A percentile compares a stretch with the other conserved stretches of the same genome.
Evolutionary conservation across 495 filamentous ascomycete species (phyloP).

Genomic region (Penicillium daleae): DNA sequence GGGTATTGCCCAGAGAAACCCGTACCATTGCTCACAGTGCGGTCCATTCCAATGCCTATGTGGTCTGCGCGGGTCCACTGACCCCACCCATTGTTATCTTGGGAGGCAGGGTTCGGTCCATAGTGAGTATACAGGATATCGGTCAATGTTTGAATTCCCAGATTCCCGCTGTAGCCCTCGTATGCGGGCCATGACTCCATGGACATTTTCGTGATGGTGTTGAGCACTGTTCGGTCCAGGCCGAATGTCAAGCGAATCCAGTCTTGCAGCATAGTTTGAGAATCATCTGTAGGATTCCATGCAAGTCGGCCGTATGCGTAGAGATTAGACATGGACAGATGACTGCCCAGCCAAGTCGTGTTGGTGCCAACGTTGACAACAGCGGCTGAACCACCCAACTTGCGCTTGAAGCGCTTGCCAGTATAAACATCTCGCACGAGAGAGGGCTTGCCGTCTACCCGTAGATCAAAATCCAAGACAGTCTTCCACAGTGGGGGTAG

Average conservation of each 20-base stretch:
- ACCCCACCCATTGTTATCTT: slow-evolving; percentile 71
- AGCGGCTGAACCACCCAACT: slow-evolving; percentile 63
- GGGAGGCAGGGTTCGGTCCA: slow-evolving; percentile 66
- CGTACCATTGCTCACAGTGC: slow-evolving; percentile 68
- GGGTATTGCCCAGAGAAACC: slow-evolving; percentile 69
- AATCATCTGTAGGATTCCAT: slow-evolving; percentile 58
- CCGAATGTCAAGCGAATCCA: slow-evolving; percentile 72
- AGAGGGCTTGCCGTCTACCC: slow-evolving; percentile 57
- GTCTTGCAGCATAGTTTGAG: slow-evolving; percentile 57
- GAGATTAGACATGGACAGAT: slow-evolving; percentile 72
- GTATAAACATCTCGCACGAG: slow-evolving; percentile 60
- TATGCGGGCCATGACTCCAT: slow-evolving; percentile 74
- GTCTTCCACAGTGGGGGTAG: slow-evolving; percentile 69
- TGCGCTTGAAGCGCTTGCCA: slow-evolving; percentile 61
- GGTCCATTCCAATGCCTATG: slow-evolving; percentile 69
- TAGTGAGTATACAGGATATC: slow-evolving; percentile 70
- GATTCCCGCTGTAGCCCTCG: slow-evolving; percentile 71
- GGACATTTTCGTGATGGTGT: slow-evolving; percentile 64
- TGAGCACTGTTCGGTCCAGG: slow-evolving; percentile 52
- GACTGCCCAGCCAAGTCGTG: slow-evolving; percentile 68
- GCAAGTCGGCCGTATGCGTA: slow-evolving; percentile 70
- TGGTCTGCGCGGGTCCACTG: slow-evolving; percentile 72
- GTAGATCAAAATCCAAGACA: slow-evolving; percentile 67
- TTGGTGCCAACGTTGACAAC: slow-evolving; percentile 73
- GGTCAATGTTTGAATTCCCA: slow-evolving; percentile 70